Evolutionary conservation across 148 eudicot genomes (phyloP).

Genomic region (Rhododendron williamsianum): DNA sequence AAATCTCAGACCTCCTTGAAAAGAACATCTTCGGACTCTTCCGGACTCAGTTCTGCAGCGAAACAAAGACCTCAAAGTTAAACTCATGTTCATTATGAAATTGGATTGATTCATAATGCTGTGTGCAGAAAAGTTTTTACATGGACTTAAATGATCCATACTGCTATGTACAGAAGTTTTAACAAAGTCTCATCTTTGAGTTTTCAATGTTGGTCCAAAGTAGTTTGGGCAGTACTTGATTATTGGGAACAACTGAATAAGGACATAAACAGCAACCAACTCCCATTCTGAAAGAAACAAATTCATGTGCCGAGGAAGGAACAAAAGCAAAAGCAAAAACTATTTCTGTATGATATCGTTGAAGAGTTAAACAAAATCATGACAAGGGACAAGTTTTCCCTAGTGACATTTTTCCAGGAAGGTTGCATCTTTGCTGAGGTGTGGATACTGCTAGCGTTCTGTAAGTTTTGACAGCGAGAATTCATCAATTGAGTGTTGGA

Average conservation of each 20-base stretch:
- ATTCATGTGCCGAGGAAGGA: not conserved
- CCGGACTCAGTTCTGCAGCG: slow-evolving; percentile 73
- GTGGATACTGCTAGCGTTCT: not conserved
- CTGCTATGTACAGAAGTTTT: not conserved
- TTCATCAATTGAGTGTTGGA: not conserved
- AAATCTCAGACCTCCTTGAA: slow-evolving; percentile 73
- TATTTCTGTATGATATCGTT: not conserved
- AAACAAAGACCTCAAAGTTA: slow-evolving; percentile 11
- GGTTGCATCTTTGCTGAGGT: not conserved
- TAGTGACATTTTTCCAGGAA: not conserved
- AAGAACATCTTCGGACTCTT: slow-evolving; percentile 95
- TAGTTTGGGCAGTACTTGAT: not conserved
- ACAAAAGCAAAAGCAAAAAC: not conserved
- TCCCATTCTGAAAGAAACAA: not conserved
- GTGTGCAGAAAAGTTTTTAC: not conserved
- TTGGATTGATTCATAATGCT: not conserved
- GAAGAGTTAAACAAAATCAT: not conserved
- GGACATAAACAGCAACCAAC: not conserved
- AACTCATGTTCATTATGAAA: not conserved
- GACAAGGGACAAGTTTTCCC: not conserved
- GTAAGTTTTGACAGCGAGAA: not conserved
- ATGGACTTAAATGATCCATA: not conserved
- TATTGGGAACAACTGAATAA: not conserved
- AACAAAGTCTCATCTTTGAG: not conserved
- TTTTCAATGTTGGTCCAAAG: not conserved